Conservation (phyloP, 495 filamentous ascomycete species). For the Hypoxylon lienhwacheense region DNA sequence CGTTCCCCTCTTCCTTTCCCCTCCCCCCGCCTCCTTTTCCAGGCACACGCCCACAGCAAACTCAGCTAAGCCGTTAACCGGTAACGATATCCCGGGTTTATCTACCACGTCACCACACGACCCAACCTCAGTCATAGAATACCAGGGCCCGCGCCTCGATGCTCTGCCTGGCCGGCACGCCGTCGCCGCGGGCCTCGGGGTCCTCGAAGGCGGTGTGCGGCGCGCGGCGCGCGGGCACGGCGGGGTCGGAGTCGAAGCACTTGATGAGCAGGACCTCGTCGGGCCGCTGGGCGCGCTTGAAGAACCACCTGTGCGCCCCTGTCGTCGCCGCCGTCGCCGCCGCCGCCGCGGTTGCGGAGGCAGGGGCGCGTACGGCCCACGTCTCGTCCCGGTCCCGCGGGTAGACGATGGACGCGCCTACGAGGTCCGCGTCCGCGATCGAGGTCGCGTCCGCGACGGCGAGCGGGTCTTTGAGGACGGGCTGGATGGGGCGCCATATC, state of each 20-base stretch:
- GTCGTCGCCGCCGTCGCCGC: too few species aligned
- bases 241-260: constrained; percentile 65
- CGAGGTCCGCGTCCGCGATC: constrained; percentile 65
- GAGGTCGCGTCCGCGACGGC: constrained; percentile 61
- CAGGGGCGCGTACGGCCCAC: constrained; percentile 57
- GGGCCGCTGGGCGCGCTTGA: constrained; percentile 65
- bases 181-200: constrained; percentile 48
- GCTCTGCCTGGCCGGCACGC: constrained; percentile 56
- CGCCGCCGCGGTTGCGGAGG: too few species aligned
- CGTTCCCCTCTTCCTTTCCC: neutral
- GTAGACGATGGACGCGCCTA: constrained; percentile 69
- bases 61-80: too few species aligned
- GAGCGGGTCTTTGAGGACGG: constrained; percentile 62
- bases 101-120: too few species aligned
- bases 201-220: constrained; percentile 66
- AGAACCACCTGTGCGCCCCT: constrained; percentile 71
- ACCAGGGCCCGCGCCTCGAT: constrained; percentile 64
- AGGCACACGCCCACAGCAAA: too few species aligned
- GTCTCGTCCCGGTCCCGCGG: constrained; percentile 68
- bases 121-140: constrained; percentile 44
- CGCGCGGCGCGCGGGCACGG: constrained; percentile 58
- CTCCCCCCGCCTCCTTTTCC: neutral
- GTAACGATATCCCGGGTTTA: too few species aligned
- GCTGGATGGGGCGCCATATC: constrained; percentile 68
- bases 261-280: constrained; percentile 65